These are phyloP conservation scores for Trapa bicornis DNA, from an alignment of 345 rosid species.

Conservation along the genomic window DNA sequence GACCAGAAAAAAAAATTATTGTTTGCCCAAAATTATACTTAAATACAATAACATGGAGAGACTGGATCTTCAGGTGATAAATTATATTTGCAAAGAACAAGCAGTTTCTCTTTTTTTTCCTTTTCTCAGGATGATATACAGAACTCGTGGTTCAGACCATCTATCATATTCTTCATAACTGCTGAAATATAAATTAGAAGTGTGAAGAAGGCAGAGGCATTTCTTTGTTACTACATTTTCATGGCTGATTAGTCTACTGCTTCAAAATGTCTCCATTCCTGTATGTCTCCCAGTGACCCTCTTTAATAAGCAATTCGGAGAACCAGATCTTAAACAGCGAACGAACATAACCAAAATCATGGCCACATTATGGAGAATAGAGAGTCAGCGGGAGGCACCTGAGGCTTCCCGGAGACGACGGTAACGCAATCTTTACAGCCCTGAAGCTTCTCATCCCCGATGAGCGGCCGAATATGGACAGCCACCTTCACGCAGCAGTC, in stretches of 20 bases:
- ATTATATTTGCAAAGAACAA: background rate
- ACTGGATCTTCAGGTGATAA: background rate
- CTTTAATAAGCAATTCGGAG: constrained; percentile 9
- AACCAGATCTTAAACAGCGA: constrained; percentile 32
- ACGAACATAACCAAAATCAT: background rate
- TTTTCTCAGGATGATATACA: background rate
- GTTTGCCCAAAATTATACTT: background rate
- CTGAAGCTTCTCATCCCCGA: constrained; percentile 78
- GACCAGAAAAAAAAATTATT: background rate
- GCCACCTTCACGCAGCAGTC: constrained; percentile 96
- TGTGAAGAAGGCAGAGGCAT: background rate
- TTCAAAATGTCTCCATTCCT: background rate
- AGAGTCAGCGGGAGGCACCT: constrained; percentile 34
- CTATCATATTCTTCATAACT: background rate
- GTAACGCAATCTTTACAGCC: constrained; percentile 96
- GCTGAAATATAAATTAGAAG: background rate
- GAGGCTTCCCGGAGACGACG: constrained; percentile 80
- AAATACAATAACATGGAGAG: background rate
- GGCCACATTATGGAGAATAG: background rate
- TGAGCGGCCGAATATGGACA: constrained; percentile 87
- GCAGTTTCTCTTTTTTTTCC: background rate
- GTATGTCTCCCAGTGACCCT: background rate
- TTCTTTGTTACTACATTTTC: background rate
- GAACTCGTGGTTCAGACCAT: background rate
- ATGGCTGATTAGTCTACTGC: background rate